These are phyloP conservation scores for Corniculantispora saksenae DNA, from an alignment of 2,329 filamentous ascomycete genomes.

Conservation along the genomic window DNA sequence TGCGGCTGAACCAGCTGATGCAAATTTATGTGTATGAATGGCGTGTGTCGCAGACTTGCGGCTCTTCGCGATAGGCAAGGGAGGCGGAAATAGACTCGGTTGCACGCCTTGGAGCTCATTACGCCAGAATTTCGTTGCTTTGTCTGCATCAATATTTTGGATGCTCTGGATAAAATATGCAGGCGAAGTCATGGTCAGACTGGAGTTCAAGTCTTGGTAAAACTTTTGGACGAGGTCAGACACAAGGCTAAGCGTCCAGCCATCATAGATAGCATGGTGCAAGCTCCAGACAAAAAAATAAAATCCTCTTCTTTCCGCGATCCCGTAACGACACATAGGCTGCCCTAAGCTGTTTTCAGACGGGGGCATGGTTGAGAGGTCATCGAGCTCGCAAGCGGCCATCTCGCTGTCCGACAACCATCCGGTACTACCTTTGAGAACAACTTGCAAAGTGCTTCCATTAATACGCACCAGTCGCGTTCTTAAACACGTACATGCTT, in stretches of 20 bases:
- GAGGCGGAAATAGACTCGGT: neutral
- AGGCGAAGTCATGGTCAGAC: neutral
- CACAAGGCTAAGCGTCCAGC: neutral
- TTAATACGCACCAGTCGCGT: conserved; percentile 25
- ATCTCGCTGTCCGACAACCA: neutral
- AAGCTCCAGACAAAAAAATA: neutral
- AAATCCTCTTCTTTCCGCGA: neutral
- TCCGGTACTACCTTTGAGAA: conserved; percentile 19
- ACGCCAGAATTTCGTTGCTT: neutral
- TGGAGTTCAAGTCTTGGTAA: neutral
- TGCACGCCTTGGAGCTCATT: neutral
- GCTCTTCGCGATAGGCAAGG: neutral
- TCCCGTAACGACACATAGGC: neutral
- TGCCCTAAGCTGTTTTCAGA: neutral
- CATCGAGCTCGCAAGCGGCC: neutral
- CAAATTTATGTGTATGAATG: neutral
- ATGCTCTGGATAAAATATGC: neutral
- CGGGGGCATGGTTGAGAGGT: neutral
- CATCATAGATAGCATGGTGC: conserved; percentile 3
- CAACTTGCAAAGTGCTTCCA: conserved; percentile 16
- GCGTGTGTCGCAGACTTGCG: neutral
- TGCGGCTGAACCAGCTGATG: neutral
- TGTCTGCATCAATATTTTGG: neutral
- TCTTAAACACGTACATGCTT: conserved; percentile 23
- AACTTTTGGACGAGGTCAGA: neutral